Base-by-base conservation (phyloP, 306 rosid genomes). In the Acacia melanoxylon region DNA sequence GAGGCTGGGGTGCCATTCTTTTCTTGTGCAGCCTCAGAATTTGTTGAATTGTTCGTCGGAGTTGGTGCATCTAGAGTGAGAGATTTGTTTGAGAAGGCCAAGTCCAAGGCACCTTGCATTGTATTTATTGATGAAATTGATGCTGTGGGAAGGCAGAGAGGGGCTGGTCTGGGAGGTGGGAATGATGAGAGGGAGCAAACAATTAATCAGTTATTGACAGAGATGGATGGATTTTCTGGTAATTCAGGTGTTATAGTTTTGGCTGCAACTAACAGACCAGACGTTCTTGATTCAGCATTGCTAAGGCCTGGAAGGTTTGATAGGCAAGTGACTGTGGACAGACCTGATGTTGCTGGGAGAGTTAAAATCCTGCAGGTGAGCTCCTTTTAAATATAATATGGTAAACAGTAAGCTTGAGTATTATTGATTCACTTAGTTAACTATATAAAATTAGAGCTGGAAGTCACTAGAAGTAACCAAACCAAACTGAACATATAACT, bases 181-280 rank as follows among this genome's bases (percentile, higher is more conserved):
- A 96, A 96, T 70, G 99, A 96, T 51, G 99, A 96, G 94, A 91
- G 99, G 78, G 99, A 96, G 78, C 99, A 96, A 84, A 96, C 99
- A 1, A 96, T 96, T 82, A 96, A 96, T 83, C 99, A 96, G 94
- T 90, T 96, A 35, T 85, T 96, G 88, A 96, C 99, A 1, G 99
- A 96, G 91, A 96, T 93, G 98, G 99, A 96, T 86, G 99, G 99
- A 0, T 96, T 96, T 84, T 92, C 98, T 0, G 99, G 99, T 6
- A 96, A 96, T 84, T 92, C 99, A 0, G 99, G 99, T 56, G 99
- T 96, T 15, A 95, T 95, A 27, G 99, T 95, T 45, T 87, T 95
- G 92, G 99, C 99, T 35, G 99, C 99, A 0, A 95, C 99, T 8
- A 95, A 93, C 81, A 88, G 99, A 74, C 99, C 98, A 2, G 99